Conservation (phyloP, 176 grass and related monocot species). For the Neostapfia colusana region DNA sequence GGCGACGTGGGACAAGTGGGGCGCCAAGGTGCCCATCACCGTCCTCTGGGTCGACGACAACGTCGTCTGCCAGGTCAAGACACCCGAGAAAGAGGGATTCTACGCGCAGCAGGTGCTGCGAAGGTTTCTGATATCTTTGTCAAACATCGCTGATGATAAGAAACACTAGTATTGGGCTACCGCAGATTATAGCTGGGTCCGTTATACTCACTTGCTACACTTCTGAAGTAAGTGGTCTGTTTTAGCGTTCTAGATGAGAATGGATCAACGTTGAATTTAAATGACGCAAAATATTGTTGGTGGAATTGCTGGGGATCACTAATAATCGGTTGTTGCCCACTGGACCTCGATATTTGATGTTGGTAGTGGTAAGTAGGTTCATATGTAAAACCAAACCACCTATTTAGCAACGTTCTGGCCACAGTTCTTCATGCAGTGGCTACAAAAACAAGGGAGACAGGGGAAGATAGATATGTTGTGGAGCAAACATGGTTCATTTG, state of each 20-base stretch:
- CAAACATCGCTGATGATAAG: not conserved
- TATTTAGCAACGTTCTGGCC: not conserved
- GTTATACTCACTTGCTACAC: not conserved
- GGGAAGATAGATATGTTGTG: not conserved
- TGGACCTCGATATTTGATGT: not conserved
- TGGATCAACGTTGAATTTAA: conserved; percentile 1
- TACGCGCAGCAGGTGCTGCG: conserved; percentile 77
- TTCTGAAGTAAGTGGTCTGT: not conserved
- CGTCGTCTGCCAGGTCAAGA: conserved; percentile 95
- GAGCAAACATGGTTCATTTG: not conserved
- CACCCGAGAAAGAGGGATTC: conserved; percentile 76
- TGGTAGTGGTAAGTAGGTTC: not conserved
- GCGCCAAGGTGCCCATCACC: conserved; percentile 81
- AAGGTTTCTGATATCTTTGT: not conserved
- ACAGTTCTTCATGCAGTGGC: not conserved
- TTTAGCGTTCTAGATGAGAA: not conserved
- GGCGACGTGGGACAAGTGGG: conserved; percentile 97
- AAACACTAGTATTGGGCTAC: not conserved
- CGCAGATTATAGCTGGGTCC: not conserved
- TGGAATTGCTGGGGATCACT: not conserved
- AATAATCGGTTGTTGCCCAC: not conserved
- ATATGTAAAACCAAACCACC: not conserved
- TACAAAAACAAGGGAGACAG: not conserved
- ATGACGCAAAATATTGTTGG: not conserved
- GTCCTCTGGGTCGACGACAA: conserved; percentile 96